Base-by-base conservation (phyloP, 768 basidiomycete genomes). In the Tylopilus vinaceipallidus region DNA sequence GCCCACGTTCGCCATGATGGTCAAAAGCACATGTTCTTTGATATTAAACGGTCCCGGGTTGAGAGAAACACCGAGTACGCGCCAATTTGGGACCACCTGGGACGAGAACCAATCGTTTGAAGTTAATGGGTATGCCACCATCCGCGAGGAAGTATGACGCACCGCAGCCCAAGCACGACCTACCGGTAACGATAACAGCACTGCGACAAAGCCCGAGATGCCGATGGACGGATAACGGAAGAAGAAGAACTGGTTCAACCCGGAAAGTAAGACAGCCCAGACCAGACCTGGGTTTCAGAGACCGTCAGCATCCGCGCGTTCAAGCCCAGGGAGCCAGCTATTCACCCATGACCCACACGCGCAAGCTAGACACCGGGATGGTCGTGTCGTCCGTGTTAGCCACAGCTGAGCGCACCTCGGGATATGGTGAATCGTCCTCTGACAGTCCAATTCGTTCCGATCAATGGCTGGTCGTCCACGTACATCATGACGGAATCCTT, bases 371-470 rank as follows among this genome's bases (percentile, higher is more conserved):
- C 5, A 71, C 75, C 1, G 84, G 84, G 71, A 87, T 86, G 30
- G 67, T 66, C 4, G 77, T 77, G 61, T 88, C 86, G 58, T 89
- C 86, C 27, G 78, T 81, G 64, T 86, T 87, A 17, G 83, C 80
- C 9, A 88, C 86, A 7, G 87, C 86, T 8, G 84, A 82, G 38
- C 87, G 80, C 12, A 89, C 88, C 64, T 92, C 90, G 6, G 86
- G 87, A 62, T 92, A 92, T 4, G 90, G 90, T 3, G 88, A 90
- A 63, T 91, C 90, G 55, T 91, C 86, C 61, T 78, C 78, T 73
- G 46, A 7, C 24, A 16, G 12, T 36, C 4, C 12, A 33, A 9
- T 19, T 37, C 50, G 16, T 59, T 67, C 73, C 3, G 8, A 3
- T 24, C 27, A 17, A 38, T 13, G 19, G 9, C 12, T 23, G 30